Percentiles rank a stretch among this genome's conserved stretches.
Conservation (phyloP, 2,329 filamentous ascomycete genomes). For the Colletotrichum caudatum region DNA sequence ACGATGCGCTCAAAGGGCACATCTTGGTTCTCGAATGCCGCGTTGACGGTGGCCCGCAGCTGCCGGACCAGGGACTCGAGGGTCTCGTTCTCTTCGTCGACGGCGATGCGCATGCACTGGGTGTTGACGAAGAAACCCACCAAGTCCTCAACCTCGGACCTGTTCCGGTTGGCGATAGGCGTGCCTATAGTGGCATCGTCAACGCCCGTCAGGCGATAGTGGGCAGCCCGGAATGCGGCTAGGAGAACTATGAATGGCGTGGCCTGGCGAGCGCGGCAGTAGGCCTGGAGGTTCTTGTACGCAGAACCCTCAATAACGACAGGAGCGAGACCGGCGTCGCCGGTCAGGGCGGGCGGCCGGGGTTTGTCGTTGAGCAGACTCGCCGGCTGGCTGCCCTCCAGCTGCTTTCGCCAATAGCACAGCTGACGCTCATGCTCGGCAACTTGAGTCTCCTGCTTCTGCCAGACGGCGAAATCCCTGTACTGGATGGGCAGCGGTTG, state of each 20-base stretch:
- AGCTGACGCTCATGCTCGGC: slow-evolving; percentile 15
- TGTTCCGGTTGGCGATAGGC: slow-evolving; percentile 8
- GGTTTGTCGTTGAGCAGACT: neutral
- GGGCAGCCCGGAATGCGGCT: slow-evolving; percentile 6
- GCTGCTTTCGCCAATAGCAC: neutral
- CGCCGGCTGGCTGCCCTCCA: slow-evolving; percentile 8
- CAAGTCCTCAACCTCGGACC: slow-evolving; percentile 9
- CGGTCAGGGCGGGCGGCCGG: neutral
- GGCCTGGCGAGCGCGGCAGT: slow-evolving; percentile 9
- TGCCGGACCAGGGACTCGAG: slow-evolving; percentile 14
- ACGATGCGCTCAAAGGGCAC: slow-evolving; percentile 19
- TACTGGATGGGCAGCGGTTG: slow-evolving; percentile 11
- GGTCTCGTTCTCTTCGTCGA: slow-evolving; percentile 4
- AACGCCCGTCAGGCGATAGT: neutral
- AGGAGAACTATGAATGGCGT: slow-evolving; percentile 7
- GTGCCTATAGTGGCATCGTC: slow-evolving; percentile 5
- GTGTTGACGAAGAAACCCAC: slow-evolving; percentile 24
- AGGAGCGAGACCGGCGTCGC: neutral
- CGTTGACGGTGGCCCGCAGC: slow-evolving; percentile 1
- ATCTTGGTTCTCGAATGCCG: slow-evolving; percentile 12
- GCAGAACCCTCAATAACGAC: neutral
- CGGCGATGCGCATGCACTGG: slow-evolving; percentile 16
- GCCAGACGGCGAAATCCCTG: slow-evolving; percentile 9
- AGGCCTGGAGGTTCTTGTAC: slow-evolving; percentile 1
- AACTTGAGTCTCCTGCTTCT: slow-evolving; percentile 1